These are phyloP conservation scores for Metrosideros polymorpha DNA, from an alignment of 441 rosid species.

Conservation along the genomic window DNA sequence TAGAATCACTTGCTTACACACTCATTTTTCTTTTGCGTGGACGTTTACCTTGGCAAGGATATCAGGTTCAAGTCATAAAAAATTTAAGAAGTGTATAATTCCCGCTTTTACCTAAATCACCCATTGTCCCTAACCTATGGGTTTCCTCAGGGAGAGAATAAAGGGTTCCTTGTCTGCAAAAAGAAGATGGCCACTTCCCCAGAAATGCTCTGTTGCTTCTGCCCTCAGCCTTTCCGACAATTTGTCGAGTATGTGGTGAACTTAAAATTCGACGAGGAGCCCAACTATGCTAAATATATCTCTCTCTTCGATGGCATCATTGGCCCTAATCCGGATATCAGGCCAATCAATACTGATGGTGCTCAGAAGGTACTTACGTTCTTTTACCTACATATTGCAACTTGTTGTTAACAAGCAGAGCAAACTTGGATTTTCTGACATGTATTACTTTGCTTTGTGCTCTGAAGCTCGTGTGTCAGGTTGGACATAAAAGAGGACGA, in stretches of 20 bases:
- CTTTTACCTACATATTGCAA: not conserved
- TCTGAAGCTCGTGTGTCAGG: slow-evolving; percentile 3
- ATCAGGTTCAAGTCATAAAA: slow-evolving; percentile 1
- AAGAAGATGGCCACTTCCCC: slow-evolving; percentile 14
- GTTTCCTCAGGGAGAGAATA: slow-evolving; percentile 7
- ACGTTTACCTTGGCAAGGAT: slow-evolving; percentile 15
- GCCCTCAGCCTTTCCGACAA: slow-evolving; percentile 7
- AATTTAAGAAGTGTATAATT: not conserved
- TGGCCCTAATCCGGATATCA: slow-evolving; percentile 7
- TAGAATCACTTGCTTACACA: slow-evolving; percentile 12
- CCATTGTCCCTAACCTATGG: not conserved
- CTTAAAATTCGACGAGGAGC: slow-evolving; percentile 9
- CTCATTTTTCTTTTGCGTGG: slow-evolving; percentile 10
- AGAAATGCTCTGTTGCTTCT: slow-evolving; percentile 2
- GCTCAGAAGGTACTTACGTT: slow-evolving; percentile 5
- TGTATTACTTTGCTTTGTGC: not conserved
- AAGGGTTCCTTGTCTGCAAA: slow-evolving; percentile 9
- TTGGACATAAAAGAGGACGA: slow-evolving; percentile 12
- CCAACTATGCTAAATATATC: slow-evolving; percentile 4
- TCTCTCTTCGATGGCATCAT: slow-evolving; percentile 7
- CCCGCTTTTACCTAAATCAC: not conserved
- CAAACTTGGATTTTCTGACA: not conserved
- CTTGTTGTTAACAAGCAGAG: not conserved
- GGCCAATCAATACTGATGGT: slow-evolving; percentile 13
- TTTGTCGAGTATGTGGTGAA: slow-evolving; percentile 9